Base-by-base conservation (phyloP, 2,329 filamentous ascomycete species). In the Colletotrichum eleusines region DNA sequence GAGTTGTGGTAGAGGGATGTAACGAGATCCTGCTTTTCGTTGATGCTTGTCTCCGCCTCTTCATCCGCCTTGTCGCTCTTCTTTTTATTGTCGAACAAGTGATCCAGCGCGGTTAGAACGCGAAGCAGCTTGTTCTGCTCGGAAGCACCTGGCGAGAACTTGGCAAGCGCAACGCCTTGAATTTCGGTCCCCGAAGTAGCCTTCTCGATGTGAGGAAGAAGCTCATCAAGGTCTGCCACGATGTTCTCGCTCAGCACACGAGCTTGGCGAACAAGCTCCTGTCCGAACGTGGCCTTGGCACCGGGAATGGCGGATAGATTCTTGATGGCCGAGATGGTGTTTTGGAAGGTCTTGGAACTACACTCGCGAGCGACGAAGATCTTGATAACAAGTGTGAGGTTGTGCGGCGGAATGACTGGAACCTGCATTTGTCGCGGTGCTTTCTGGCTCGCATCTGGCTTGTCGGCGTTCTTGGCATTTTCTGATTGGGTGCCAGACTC, bases 241-340 rank as follows among this genome's bases (percentile, higher is more conserved):
- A 98, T 97, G 64, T 93, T 91, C 76, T 94, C 90, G 75, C 94
- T 97, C 35, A 99, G 84, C 60, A 90, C 85, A 76, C 95, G 93
- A 59, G 96, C 95, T 81, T 98, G 95, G 59, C 89, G 88, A 69
- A 97, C 93, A 61, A 99, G 87, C 81, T 99, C 95, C 75, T 93
- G 91, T n/a, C 96, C 96, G 79, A 99, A 98, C 14, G 94, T 87
- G 63, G 92, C 89, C 81, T 97, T 96, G 23, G 95, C 94, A 16
- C 92, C 94, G 20, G 95, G 94, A 72, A 99, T 96, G 48, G 93
- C 91, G 6, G 95, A 98, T 53, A 99, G 87, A 77, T 98, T 98
- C 84, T 97, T 98, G 85, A 99, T 97, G n/a, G 97, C 97, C 20
- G 95, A 96, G 64, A 99, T 88, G 0, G 96, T 98, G 80, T 98